These are phyloP conservation scores for Plasmodium inui DNA, from an alignment of 169 alveolate species.

Conservation along the genomic window DNA sequence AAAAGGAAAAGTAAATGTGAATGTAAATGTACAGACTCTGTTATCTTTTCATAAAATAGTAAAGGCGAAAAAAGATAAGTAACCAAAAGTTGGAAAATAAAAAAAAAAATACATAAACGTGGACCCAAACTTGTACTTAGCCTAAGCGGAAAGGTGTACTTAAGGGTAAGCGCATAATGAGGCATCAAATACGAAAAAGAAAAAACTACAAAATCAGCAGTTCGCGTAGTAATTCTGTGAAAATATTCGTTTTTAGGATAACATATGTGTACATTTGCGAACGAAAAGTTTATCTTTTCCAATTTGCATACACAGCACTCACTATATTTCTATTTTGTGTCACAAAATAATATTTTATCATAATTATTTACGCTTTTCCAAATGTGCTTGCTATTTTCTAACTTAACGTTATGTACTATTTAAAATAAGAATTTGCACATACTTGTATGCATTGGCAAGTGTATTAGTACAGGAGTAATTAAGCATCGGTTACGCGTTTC, in stretches of 20 bases:
- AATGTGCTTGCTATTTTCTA: slow-evolving; percentile 35
- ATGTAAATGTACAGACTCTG: not conserved
- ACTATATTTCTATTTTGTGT: not conserved
- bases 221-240: slow-evolving; percentile 7
- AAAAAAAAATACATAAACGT: slow-evolving; percentile 15
- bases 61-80: not conserved
- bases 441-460: not conserved
- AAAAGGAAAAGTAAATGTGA: not conserved
- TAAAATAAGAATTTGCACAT: not conserved
- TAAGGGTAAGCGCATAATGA: not conserved
- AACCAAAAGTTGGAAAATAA: slow-evolving; percentile 1
- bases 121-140: not conserved
- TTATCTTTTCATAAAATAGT: not conserved
- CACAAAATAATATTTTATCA: not conserved
- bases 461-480: not conserved
- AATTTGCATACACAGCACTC: not conserved
- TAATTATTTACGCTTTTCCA: slow-evolving; percentile 14
- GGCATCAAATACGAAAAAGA: slow-evolving; percentile 9
- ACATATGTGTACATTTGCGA: not conserved
- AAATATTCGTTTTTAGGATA: slow-evolving; percentile 5
- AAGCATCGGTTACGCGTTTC: not conserved
- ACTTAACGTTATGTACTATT: slow-evolving; percentile 2
- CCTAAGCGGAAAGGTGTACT: not conserved
- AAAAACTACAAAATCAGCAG: slow-evolving; percentile 3
- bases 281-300: slow-evolving; percentile 6